Percentiles rank a stretch among this genome's conserved stretches.
Conservation (phyloP, 2,329 filamentous ascomycete genomes). For the Sphaerulina vaccinii region DNA sequence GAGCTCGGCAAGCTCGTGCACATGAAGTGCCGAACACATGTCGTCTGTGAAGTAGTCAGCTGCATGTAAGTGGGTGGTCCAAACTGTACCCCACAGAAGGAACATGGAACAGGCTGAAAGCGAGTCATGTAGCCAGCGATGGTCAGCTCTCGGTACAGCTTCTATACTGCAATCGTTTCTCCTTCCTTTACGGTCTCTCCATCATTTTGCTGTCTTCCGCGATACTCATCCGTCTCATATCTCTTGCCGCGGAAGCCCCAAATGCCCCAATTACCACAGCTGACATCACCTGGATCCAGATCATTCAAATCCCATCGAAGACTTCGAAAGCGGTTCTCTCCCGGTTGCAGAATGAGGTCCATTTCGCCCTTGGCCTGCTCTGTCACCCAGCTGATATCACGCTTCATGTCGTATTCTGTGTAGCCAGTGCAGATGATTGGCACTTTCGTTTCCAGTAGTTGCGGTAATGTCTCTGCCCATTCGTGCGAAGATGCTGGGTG, state of each 20-base stretch:
- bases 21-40: background rate
- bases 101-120: background rate
- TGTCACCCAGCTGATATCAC: conserved; percentile 86
- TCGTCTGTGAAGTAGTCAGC: background rate
- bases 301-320: conserved; percentile 97
- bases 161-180: conserved; percentile 10
- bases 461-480: conserved; percentile 86
- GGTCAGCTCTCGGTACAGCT: background rate
- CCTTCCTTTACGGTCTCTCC: background rate
- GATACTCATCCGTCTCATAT: conserved; percentile 61
- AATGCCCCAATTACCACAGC: conserved; percentile 93
- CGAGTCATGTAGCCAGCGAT: background rate
- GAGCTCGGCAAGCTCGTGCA: no score
- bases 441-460: conserved; percentile 90
- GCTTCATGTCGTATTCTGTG: conserved; percentile 89
- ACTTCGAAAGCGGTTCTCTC: conserved; percentile 92
- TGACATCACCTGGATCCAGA: conserved; percentile 87
- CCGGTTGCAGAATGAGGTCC: conserved; percentile 85
- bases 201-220: conserved; percentile 17
- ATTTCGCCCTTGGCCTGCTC: conserved; percentile 86
- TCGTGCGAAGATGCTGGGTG: conserved; percentile 92
- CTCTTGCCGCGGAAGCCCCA: conserved; percentile 98
- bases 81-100: background rate
- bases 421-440: conserved; percentile 95
- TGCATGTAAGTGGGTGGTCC: no score